These are phyloP conservation scores for Ophiostoma quercus DNA, from an alignment of 2,329 filamentous ascomycete species.

Conservation along the genomic window DNA sequence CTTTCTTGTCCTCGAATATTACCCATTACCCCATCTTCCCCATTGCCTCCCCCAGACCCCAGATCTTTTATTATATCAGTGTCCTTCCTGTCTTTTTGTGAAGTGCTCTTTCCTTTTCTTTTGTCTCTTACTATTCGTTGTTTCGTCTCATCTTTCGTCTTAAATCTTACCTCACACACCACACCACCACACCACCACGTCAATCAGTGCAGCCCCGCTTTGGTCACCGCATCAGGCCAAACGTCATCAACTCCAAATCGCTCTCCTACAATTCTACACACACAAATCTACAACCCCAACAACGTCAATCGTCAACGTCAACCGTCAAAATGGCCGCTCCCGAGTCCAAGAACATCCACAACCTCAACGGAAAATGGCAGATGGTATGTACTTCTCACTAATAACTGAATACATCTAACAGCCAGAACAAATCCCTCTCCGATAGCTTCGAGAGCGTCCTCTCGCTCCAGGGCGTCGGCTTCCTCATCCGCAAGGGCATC, in stretches of 20 bases:
- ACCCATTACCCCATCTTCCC: neutral
- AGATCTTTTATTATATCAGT: slow-evolving; percentile 4
- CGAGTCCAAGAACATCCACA: slow-evolving; percentile 56
- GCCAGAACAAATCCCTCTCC: slow-evolving; percentile 69
- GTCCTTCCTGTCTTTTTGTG: neutral
- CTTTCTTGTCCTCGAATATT: neutral
- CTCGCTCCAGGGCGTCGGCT: slow-evolving; percentile 65
- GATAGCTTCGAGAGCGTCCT: slow-evolving; percentile 65
- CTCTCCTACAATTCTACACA: neutral
- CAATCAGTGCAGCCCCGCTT: slow-evolving; percentile 5
- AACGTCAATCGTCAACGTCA: neutral
- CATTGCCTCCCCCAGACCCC: neutral
- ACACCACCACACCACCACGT: neutral
- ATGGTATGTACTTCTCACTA: slow-evolving; percentile 48
- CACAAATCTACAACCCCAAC: neutral
- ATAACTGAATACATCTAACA: neutral
- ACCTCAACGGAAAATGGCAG: slow-evolving; percentile 64
- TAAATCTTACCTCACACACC: neutral
- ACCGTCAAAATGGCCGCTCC: slow-evolving; percentile 63
- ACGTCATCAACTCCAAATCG: slow-evolving; percentile 3
- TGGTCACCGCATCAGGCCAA: slow-evolving; percentile 3
- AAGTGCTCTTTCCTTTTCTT: neutral
- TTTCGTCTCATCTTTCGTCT: neutral
- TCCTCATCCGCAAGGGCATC: slow-evolving; percentile 68
- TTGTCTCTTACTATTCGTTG: neutral